These are phyloP conservation scores for Phylloporus sp. DNA, from an alignment of 768 basidiomycete species.

Conservation along the genomic window DNA sequence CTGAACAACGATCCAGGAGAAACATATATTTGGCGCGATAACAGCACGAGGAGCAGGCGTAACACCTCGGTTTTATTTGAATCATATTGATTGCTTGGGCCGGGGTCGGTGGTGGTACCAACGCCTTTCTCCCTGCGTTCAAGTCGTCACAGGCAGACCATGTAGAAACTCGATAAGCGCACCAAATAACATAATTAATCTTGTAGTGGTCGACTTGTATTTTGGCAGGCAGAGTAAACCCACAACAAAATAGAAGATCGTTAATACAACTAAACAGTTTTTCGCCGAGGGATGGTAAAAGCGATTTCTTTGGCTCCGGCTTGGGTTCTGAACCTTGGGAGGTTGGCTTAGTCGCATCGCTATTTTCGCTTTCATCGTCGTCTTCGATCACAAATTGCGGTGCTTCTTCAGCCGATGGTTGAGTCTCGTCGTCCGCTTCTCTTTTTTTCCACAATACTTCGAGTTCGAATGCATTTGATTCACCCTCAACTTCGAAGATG, in stretches of 20 bases:
- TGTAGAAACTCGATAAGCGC: slow-evolving; percentile 25
- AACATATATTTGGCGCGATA: slow-evolving; percentile 88
- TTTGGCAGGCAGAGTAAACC: slow-evolving; percentile 81
- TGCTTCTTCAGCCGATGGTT: slow-evolving; percentile 19
- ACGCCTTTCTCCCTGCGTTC: slow-evolving; percentile 84
- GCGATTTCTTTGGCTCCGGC: slow-evolving; percentile 38
- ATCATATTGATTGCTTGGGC: slow-evolving; percentile 59
- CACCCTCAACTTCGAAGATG: slow-evolving; percentile 76
- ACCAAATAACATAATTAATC: slow-evolving; percentile 88
- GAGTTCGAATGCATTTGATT: slow-evolving; percentile 66
- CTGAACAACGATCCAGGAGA: slow-evolving; percentile 64
- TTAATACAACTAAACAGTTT: slow-evolving; percentile 72
- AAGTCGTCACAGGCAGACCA: slow-evolving; percentile 4
- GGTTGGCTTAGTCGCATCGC: slow-evolving; percentile 27
- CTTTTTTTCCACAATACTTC: slow-evolving; percentile 79
- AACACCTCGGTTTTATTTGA: slow-evolving; percentile 85
- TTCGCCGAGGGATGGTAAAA: slow-evolving; percentile 76
- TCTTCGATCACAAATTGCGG: slow-evolving; percentile 90
- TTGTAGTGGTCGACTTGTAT: slow-evolving; percentile 76
- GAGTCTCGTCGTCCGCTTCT: slow-evolving; percentile 39
- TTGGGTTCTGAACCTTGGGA: slow-evolving; percentile 15
- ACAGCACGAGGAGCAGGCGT: slow-evolving; percentile 78
- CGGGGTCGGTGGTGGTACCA: slow-evolving; percentile 77
- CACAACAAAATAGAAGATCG: slow-evolving; percentile 90
- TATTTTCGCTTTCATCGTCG: slow-evolving; percentile 48